Base-by-base conservation (phyloP, 1,284 basidiomycete genomes). In the Phenoliferia sp. region DNA sequence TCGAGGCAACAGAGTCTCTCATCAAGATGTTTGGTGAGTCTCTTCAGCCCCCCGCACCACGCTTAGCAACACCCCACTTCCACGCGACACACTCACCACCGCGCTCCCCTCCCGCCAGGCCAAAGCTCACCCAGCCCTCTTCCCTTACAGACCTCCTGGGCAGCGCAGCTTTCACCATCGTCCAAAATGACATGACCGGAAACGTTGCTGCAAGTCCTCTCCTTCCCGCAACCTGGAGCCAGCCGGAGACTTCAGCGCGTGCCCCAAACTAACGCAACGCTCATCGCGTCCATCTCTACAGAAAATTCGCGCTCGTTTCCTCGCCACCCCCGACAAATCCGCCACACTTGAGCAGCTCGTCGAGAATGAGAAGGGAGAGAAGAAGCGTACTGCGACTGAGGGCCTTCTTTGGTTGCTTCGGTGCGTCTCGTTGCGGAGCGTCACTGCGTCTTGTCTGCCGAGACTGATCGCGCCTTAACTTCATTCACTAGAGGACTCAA, bases 321-420 rank as follows among this genome's bases (percentile, higher is more conserved):
- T 88, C 50, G 84, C 87, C 3, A 81, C 84, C 52, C 88, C 88
- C 3, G 80, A 80, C 5, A 78, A 85, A 72, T 92, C 89, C 1
- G 80, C 80, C 36, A 97, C 95, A 2, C 85, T 99, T 50, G 90
- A 99, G 80, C 81, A 84, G 65, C 86, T 99, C 44, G 87, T 96
- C 12, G 84, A 85, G 76, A 89, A 90, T 77, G 96, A 99, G 81
- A 88, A 90, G 78, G 76, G 76, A 29, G 88, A 92, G 79, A 93
- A 94, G 83, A 92, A 94, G 80, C 84, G 85, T 17, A 85, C 85
- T 0, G 92, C 94, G 4, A 96, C 94, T 0, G 89, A 96, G 75
- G 94, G 92, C 22, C 84, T 98, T 64, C 83, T 97, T 80, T 99
- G 94, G 95, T 85, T 99, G 60, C 82, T 90, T 62, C 86, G 93